Percentiles rank a stretch among this genome's conserved stretches.
Evolutionary conservation across 345 rosid genomes (phyloP).

Genomic region (Bretschneidera sinensis): DNA sequence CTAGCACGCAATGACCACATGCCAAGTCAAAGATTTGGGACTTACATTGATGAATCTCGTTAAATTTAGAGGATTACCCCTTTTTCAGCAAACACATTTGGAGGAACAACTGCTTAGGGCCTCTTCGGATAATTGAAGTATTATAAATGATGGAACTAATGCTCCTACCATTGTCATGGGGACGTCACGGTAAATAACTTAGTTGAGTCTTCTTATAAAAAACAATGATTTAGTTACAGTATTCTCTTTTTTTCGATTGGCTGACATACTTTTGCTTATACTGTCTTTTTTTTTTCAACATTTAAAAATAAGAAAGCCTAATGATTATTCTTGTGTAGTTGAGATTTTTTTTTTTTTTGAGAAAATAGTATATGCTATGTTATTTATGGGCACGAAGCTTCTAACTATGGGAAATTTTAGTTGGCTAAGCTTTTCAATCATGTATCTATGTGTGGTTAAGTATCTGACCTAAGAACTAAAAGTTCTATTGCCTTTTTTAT

Average conservation of each 20-base stretch:
- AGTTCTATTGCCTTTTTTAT: no score
- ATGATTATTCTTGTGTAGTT: neutral
- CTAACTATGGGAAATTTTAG: neutral
- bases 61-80: constrained; percentile 57
- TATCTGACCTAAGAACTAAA: neutral
- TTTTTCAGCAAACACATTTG: constrained; percentile 56
- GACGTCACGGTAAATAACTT: constrained; percentile 56
- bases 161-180: constrained; percentile 85
- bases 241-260: no score
- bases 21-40: constrained; percentile 29
- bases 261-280: no score
- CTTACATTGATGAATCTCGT: constrained; percentile 67
- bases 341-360: no score
- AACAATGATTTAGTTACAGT: neutral
- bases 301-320: neutral
- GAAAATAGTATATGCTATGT: no score
- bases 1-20: constrained; percentile 17
- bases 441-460: neutral
- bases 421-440: neutral
- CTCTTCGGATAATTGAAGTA: constrained; percentile 74
- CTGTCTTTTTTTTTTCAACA: no score
- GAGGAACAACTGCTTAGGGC: constrained; percentile 73
- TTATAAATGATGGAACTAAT: constrained; percentile 72
- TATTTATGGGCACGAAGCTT: neutral
- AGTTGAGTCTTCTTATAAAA: neutral